phyloP scores from a whole-genome alignment of 2,329 filamentous ascomycete genomes.

The Colletotrichum shisoi region DNA sequence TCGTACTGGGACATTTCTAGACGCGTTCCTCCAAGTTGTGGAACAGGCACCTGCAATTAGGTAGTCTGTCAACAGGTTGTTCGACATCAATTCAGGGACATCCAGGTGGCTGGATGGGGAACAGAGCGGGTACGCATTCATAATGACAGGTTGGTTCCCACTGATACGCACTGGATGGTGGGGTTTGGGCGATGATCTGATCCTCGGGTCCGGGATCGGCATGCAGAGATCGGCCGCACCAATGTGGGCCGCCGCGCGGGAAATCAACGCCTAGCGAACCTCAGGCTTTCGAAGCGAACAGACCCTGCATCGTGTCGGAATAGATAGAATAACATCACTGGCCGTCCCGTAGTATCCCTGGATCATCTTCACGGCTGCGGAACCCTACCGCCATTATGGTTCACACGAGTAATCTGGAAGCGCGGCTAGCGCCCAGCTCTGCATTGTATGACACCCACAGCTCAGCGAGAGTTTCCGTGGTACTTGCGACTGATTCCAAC shows the following conservation, averaged over 20 bases:
- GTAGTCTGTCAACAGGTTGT: neutral
- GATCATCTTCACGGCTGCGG: neutral
- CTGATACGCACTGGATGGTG: neutral
- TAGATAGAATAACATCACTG: neutral
- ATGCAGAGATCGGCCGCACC: slow-evolving; percentile 33
- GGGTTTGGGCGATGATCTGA: slow-evolving; percentile 16
- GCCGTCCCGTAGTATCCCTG: neutral
- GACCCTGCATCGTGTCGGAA: slow-evolving; percentile 10
- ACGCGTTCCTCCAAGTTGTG: neutral
- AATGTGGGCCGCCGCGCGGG: slow-evolving; percentile 24
- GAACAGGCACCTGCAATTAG: neutral
- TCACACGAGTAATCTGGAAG: neutral
- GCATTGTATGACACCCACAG: no score
- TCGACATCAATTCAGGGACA: neutral
- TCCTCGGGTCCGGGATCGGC: slow-evolving; percentile 24
- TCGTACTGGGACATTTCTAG: neutral
- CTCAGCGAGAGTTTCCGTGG: no score
- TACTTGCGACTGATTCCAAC: neutral
- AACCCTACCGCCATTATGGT: neutral
- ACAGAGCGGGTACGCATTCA: neutral
- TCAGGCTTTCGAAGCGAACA: slow-evolving; percentile 8
- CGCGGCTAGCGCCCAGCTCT: neutral
- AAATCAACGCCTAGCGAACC: slow-evolving; percentile 4
- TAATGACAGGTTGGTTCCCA: neutral
- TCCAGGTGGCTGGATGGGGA: neutral